Conservation (phyloP, 169 alveolate genomes). For the Plasmodium gaboni region DNA sequence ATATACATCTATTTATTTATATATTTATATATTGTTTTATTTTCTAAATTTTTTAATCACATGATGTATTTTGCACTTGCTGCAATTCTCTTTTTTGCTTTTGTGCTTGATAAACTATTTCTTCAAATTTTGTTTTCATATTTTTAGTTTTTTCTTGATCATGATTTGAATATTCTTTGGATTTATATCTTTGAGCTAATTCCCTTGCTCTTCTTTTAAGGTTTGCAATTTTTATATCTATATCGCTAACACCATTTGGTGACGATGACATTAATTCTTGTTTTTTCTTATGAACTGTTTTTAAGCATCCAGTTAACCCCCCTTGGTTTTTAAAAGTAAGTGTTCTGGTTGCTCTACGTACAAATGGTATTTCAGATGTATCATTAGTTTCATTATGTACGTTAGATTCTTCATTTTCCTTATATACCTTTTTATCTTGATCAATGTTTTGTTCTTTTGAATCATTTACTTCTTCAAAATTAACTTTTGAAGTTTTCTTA, state of each 20-base stretch:
- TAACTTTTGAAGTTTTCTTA: conserved; percentile 23
- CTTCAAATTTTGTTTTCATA: conserved; percentile 55
- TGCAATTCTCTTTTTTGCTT: conserved; percentile 20
- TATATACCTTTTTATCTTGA: background rate
- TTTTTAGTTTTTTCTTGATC: conserved; percentile 10
- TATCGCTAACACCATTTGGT: conserved; percentile 50
- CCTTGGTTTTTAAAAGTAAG: conserved; percentile 70
- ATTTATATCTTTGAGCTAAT: conserved; percentile 70
- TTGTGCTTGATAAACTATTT: conserved; percentile 47
- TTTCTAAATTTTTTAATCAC: too few species aligned
- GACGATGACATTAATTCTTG: conserved; percentile 59
- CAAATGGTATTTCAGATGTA: conserved; percentile 48
- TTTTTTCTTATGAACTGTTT: conserved; percentile 55
- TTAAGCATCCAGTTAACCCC: conserved; percentile 70
- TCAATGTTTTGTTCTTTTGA: background rate
- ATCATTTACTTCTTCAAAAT: conserved; percentile 10
- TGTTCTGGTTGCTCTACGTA: conserved; percentile 72
- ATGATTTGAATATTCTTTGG: conserved; percentile 19
- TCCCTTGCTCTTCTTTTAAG: conserved; percentile 77
- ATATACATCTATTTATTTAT: too few species aligned
- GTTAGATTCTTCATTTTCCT: background rate
- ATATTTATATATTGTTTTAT: too few species aligned
- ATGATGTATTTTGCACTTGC: background rate
- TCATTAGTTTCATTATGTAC: conserved; percentile 26
- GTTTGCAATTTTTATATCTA: conserved; percentile 75